Conservation (phyloP, 2,329 filamentous ascomycete species). For the Lasiodiplodia sp. region DNA sequence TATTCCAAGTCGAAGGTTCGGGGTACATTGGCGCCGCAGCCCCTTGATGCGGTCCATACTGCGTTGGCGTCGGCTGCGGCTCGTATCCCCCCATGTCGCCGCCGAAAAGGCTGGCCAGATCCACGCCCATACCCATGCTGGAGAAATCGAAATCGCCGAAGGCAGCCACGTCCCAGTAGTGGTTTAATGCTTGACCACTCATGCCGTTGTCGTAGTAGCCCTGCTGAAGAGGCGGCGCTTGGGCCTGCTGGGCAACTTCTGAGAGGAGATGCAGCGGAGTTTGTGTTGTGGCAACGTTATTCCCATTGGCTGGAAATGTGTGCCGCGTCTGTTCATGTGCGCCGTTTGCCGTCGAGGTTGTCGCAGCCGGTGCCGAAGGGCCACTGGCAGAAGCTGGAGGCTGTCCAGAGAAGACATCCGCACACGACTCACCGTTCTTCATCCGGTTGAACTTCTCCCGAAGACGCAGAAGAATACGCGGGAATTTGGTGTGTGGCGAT, state of each 20-base stretch:
- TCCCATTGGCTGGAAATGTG: constrained; percentile 42
- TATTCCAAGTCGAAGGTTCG: constrained; percentile 16
- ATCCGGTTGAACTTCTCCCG: constrained; percentile 54
- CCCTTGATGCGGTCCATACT: constrained; percentile 9
- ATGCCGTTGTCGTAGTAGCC: constrained; percentile 17
- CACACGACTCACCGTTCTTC: constrained; percentile 49
- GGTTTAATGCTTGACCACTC: background rate
- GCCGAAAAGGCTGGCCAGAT: constrained; percentile 24
- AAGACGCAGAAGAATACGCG: constrained; percentile 54
- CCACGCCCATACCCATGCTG: constrained; percentile 26
- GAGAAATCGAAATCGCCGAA: constrained; percentile 24
- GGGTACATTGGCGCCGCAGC: constrained; percentile 8
- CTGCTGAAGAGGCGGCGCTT: constrained; percentile 27
- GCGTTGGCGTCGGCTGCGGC: background rate
- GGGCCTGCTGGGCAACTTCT: constrained; percentile 42
- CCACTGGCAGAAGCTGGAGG: background rate
- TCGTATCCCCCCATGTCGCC: constrained; percentile 18
- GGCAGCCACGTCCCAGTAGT: constrained; percentile 18
- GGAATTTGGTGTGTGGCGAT: constrained; percentile 56
- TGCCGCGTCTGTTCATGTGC: constrained; percentile 34
- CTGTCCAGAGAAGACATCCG: constrained; percentile 12
- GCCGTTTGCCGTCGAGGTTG: constrained; percentile 12
- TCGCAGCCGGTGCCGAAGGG: background rate
- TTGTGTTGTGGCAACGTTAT: constrained; percentile 38
- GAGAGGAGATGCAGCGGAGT: constrained; percentile 49